Evolutionary conservation across 176 grass and related monocot genomes (phyloP).

Genomic region (Lolium multiflorum): DNA sequence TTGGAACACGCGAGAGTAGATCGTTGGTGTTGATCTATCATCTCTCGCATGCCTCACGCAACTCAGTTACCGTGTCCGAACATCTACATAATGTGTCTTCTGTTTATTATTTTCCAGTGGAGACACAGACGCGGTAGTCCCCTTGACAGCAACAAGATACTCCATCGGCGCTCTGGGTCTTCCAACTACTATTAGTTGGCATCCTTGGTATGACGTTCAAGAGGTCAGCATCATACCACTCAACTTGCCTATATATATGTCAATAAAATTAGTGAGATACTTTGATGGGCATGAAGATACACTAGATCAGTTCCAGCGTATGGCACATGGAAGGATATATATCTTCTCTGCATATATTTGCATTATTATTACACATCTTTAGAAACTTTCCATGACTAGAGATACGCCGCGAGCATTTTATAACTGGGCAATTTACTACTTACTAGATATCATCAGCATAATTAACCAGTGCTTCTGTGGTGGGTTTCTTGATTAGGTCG

Average conservation of each 20-base stretch:
- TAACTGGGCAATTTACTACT: too few relatives aligned
- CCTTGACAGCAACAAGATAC: conserved; percentile 80
- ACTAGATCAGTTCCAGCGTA: neutral
- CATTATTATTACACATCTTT: too few relatives aligned
- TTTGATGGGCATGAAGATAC: neutral
- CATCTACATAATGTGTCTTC: neutral
- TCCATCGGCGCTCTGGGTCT: conserved; percentile 73
- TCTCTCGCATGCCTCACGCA: neutral
- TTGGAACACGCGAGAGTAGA: neutral
- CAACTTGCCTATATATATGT: neutral
- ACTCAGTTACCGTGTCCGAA: neutral
- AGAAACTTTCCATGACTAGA: too few relatives aligned
- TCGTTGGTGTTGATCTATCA: neutral
- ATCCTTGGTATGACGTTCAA: conserved; percentile 74
- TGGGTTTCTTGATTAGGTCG: too few relatives aligned
- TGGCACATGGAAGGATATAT: too few relatives aligned
- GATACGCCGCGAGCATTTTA: too few relatives aligned
- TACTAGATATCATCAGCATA: neutral
- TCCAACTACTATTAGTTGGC: conserved; percentile 56
- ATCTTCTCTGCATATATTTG: too few relatives aligned
- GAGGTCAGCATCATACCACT: conserved; percentile 33
- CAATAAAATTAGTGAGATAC: too few relatives aligned
- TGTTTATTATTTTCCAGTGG: conserved; percentile 52
- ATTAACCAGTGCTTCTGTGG: too few relatives aligned
- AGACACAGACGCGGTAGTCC: conserved; percentile 78